Conservation (phyloP, 495 filamentous ascomycete species). For the Podospora australis region DNA sequence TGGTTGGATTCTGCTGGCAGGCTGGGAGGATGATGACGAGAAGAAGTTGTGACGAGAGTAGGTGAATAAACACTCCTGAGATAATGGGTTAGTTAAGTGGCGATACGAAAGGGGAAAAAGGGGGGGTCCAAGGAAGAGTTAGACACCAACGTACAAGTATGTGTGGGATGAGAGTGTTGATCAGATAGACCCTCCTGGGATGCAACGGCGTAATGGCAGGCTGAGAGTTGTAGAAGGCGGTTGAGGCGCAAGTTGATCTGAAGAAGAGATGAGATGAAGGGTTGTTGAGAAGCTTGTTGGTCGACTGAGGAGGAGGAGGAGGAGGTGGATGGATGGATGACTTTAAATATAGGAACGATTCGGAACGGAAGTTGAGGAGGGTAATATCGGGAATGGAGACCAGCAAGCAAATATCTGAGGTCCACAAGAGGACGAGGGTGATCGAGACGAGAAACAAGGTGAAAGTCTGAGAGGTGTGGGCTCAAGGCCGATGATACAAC, state of each 20-base stretch:
- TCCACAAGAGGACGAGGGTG: conserved; percentile 7
- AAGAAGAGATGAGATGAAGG: neutral
- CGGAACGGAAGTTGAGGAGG: neutral
- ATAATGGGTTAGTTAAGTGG: neutral
- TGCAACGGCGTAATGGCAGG: conserved; percentile 16
- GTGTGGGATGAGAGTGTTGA: conserved; percentile 1
- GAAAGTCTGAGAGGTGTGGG: conserved; percentile 10
- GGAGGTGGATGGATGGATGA: neutral
- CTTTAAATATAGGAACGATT: neutral
- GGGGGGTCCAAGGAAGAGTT: no score
- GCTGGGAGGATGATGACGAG: neutral
- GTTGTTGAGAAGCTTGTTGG: neutral
- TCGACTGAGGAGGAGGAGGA: no score
- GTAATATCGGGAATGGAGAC: neutral
- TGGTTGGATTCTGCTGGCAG: neutral
- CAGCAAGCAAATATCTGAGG: conserved; percentile 10
- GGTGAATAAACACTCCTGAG: neutral
- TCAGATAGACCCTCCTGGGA: conserved; percentile 8
- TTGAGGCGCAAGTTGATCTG: neutral
- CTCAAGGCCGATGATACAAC: conserved; percentile 6
- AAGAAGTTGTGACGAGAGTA: neutral
- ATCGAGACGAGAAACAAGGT: conserved; percentile 7
- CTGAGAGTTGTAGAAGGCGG: conserved; percentile 4
- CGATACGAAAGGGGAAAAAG: neutral
- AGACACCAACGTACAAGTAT: conserved; percentile 8